Evolutionary conservation across 371 early-diverging fungal species (phyloP), one percentile per base, ranked within the genome.

Genomic region (Mortierella sp.): DNA sequence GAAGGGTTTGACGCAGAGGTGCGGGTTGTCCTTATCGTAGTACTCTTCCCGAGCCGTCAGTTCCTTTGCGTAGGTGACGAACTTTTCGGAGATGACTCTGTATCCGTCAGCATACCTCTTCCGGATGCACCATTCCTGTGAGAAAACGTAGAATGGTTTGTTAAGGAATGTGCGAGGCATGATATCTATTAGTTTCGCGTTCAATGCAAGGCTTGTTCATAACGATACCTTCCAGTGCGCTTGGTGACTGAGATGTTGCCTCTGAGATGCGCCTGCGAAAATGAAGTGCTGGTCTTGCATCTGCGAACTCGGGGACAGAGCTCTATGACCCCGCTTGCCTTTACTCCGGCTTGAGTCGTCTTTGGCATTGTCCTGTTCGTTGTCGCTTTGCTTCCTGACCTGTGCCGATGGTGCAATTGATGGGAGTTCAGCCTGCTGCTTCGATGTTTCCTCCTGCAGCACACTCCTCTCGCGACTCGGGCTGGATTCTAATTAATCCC

Each of bases 1-100:
- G 64, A 61, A 37, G 64, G 64, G 64, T 8, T 37, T 61, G 64
- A 61, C 21, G 37, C 64, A 61, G 8, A 61, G 64, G 16, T 61
- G 64, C 19, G 64, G 64, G 31, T 61, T 61, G 21, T 61, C 21
- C 64, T 61, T 37, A 34, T 37, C 64, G 21, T 61, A 37, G 21
- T 61, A 61, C 37, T 61, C 64, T 2, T 61, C 64, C 19, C 34
- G 64, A 19, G 64, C 64, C 19, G 64, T 61, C 34, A 61, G 64
- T 19, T 61, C 64, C 31, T 28, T 37, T 37, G 21, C 37, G 9
- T 16, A 61, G 21, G 64, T 21, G 37, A 21, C 3, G 13, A 37
- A 31, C 21, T 61, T 61, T 16, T 16, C 37, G 21, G 34, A 16
- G 8, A 34, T 61, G 21, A 61, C 64, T 37, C 37, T 34, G 37